Base-by-base conservation (phyloP, 2,329 filamentous ascomycete species). In the Calcarisporium arbuscula region DNA sequence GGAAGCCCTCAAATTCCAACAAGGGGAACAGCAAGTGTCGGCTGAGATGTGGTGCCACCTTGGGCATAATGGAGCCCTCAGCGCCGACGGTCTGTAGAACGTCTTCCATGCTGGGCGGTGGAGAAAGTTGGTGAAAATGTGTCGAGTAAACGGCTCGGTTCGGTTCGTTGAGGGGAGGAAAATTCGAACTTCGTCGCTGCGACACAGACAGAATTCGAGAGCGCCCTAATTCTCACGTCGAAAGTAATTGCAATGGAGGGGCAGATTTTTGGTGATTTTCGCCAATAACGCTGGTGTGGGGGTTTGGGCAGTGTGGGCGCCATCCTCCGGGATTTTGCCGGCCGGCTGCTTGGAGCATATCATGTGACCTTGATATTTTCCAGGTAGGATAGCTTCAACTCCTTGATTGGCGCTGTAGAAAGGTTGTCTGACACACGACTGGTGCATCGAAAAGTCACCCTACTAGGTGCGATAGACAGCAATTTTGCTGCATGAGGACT, bases 11-110 rank as follows among this genome's bases (percentile, higher is more conserved):
- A 65, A 95, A 95, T 68, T 95, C 89, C 59, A 98, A 82, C 45
- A 98, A 77, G 48, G 92, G 92, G 68, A 94, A 98, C 57, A 96
- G 85, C 53, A 98, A 74, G 63, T 98, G 92, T 50, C 92, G 82
- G 71, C 95, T 92, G 62, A 98, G 85, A 62, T 94, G 81, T 49
- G 81, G 81, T 59, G 95, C 84, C 56, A 98, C 72, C 66, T 89
- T 88, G 53, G 87, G 85, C 52, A 95, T 77, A 45, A 96, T 77
- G 60, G 82, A 83, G 61, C 84, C 70, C 60, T 79, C 77, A 54
- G 74, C 77, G 64, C 57, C 53, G 38, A 81, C 71, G 57, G 76
- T 72, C 46, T 49, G 54, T 48, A 64, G 51, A 61, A 67, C 49
- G 51, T 64, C 55, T 50, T 62, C 59, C 59, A 64, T 64, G 42